Evolutionary conservation across 2,329 filamentous ascomycete genomes (phyloP).

Genomic region (Niveomyces coronatus): DNA sequence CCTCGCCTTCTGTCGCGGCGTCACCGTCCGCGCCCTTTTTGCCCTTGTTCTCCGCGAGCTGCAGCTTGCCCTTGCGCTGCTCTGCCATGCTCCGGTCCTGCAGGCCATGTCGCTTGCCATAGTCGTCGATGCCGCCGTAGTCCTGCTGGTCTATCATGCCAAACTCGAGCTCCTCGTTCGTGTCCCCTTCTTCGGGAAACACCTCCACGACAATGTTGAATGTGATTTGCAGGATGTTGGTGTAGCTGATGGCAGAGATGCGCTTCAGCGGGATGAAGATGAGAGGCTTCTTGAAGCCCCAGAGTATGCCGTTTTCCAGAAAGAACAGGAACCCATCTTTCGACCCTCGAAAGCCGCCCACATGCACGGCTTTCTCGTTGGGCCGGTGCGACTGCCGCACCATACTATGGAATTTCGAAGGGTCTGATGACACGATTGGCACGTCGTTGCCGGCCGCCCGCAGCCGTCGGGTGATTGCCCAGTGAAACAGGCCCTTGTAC

Average conservation of each 20-base stretch:
- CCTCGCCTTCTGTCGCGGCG: conserved; percentile 20
- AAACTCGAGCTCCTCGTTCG: conserved; percentile 54
- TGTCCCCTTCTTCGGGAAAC: conserved; percentile 35
- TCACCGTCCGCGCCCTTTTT: conserved; percentile 34
- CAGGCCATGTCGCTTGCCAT: conserved; percentile 49
- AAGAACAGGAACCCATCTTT: conserved; percentile 63
- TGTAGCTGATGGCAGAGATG: conserved; percentile 55
- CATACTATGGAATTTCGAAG: conserved; percentile 46
- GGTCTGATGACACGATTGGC: conserved; percentile 41
- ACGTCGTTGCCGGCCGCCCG: conserved; percentile 36
- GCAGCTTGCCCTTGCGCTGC: conserved; percentile 52
- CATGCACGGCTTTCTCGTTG: conserved; percentile 52
- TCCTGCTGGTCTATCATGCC: conserved; percentile 61
- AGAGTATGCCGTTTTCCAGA: conserved; percentile 54
- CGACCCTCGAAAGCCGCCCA: conserved; percentile 55
- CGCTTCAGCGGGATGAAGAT: conserved; percentile 52
- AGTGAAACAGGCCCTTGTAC: conserved; percentile 49
- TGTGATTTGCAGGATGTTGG: conserved; percentile 55
- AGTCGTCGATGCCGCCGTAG: conserved; percentile 53
- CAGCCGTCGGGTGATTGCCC: conserved; percentile 45
- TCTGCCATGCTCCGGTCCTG: conserved; percentile 62
- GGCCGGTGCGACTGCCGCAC: conserved; percentile 48
- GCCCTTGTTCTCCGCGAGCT: conserved; percentile 48
- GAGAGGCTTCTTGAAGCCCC: conserved; percentile 61
- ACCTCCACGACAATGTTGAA: conserved; percentile 59